A percentile compares a stretch with the other conserved stretches of the same genome.
These are phyloP conservation scores for Beauveria rudraprayagi DNA, from an alignment of 2,329 filamentous ascomycete genomes.

Conservation along the genomic window DNA sequence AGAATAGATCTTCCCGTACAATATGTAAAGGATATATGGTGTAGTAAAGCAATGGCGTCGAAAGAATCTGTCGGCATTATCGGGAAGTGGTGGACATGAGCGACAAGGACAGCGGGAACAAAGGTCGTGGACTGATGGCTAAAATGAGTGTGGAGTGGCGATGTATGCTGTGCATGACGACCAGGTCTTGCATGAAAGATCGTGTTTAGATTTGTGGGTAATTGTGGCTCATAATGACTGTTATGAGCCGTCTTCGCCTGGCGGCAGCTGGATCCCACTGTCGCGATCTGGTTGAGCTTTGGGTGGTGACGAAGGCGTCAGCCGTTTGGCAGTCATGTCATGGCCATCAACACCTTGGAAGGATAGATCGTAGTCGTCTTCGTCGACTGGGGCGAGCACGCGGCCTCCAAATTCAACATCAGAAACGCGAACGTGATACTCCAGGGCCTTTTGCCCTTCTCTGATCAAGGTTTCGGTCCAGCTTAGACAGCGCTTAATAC, in stretches of 20 bases:
- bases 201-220: not conserved
- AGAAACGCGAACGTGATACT: slow-evolving; percentile 68
- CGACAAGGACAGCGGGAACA: not conserved
- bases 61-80: not conserved
- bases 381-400: slow-evolving; percentile 62
- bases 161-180: not conserved
- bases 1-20: not conserved
- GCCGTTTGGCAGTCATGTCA: slow-evolving; percentile 17
- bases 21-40: not conserved
- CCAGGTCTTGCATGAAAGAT: slow-evolving; percentile 2
- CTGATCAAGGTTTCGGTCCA: slow-evolving; percentile 88
- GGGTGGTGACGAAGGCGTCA: slow-evolving; percentile 23
- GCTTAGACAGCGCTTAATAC: slow-evolving; percentile 77
- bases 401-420: slow-evolving; percentile 78
- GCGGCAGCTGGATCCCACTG: slow-evolving; percentile 42
- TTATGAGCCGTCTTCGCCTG: slow-evolving; percentile 16
- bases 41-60: not conserved
- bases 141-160: slow-evolving; percentile 3
- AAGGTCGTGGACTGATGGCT: not conserved
- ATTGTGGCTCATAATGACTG: not conserved
- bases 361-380: slow-evolving; percentile 35
- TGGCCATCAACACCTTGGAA: slow-evolving; percentile 16
- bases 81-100: not conserved
- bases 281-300: slow-evolving; percentile 41
- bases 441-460: slow-evolving; percentile 79